phyloP scores from a whole-genome alignment of 2,329 filamentous ascomycete genomes.

The Trichophyton schoenleinii region DNA sequence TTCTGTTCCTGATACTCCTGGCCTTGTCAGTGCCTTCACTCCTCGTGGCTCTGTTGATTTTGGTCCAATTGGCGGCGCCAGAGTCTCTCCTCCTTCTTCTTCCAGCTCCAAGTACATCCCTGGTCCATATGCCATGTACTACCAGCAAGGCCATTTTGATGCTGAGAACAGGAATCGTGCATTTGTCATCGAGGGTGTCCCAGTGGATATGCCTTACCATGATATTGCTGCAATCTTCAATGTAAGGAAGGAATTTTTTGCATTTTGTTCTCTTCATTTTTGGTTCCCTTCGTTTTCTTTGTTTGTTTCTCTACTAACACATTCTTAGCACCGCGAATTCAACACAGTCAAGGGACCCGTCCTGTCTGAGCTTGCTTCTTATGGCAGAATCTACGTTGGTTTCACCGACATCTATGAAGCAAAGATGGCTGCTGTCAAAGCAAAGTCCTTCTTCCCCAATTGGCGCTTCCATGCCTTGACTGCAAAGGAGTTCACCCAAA shows the following conservation, averaged over 20 bases:
- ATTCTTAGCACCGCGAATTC: slow-evolving; percentile 23
- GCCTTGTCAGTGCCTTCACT: slow-evolving; percentile 8
- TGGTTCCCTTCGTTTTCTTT: not conserved
- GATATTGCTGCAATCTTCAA: slow-evolving; percentile 29
- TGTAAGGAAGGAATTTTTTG: slow-evolving; percentile 23
- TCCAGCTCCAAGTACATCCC: slow-evolving; percentile 8
- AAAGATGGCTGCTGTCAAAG: slow-evolving; percentile 37
- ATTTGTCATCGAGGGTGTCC: slow-evolving; percentile 24
- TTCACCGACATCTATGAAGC: slow-evolving; percentile 52
- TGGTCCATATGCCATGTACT: slow-evolving; percentile 5
- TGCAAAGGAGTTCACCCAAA: slow-evolving; percentile 35
- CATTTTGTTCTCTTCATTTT: not conserved
- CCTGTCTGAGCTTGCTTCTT: slow-evolving; percentile 23
- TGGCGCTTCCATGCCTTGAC: slow-evolving; percentile 40
- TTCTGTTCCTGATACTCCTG: slow-evolving; percentile 15
- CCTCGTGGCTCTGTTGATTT: slow-evolving; percentile 14
- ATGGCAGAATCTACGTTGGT: slow-evolving; percentile 40
- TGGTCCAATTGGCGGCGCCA: slow-evolving; percentile 17
- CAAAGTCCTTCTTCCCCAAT: slow-evolving; percentile 32
- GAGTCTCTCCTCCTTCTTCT: slow-evolving; percentile 6
- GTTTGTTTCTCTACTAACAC: not conserved
- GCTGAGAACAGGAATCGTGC: slow-evolving; percentile 20
- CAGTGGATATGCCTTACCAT: slow-evolving; percentile 22
- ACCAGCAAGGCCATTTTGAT: slow-evolving; percentile 16
- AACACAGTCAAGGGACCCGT: slow-evolving; percentile 28